These are phyloP conservation scores for Starmerella stellata DNA, from an alignment of 805 yeast species.

Conservation along the genomic window DNA sequence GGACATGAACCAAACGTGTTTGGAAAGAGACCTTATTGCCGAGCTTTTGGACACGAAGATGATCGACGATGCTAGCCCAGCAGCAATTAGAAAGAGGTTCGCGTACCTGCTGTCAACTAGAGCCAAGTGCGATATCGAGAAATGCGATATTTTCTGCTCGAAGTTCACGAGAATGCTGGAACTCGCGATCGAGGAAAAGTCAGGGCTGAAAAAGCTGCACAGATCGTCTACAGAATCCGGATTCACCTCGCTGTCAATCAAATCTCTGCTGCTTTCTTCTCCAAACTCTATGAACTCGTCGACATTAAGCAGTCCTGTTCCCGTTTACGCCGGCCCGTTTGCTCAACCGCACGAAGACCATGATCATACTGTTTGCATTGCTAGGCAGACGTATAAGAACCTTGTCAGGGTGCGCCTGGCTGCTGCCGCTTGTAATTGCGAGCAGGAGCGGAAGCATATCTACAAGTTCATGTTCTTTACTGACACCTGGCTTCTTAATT, in stretches of 20 bases:
- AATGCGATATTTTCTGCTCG: neutral
- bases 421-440: neutral
- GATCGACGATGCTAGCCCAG: neutral
- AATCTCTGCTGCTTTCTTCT: neutral
- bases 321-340: neutral
- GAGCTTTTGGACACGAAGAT: neutral
- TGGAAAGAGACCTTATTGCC: conserved; percentile 1
- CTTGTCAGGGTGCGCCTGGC: neutral
- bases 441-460: neutral
- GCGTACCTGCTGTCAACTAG: neutral
- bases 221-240: neutral
- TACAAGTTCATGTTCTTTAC: neutral
- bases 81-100: neutral
- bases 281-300: neutral
- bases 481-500: neutral
- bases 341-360: neutral
- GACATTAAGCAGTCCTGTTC: neutral
- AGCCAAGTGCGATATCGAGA: neutral
- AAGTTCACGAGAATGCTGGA: neutral
- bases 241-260: neutral
- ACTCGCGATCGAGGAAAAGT: neutral
- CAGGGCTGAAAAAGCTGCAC: too few species aligned
- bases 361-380: neutral
- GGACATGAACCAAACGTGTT: neutral
- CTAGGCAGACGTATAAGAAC: neutral